Evolutionary conservation across 495 filamentous ascomycete species (phyloP), one percentile per base, ranked within the genome.

Genomic region (Penicillium crystallinum): DNA sequence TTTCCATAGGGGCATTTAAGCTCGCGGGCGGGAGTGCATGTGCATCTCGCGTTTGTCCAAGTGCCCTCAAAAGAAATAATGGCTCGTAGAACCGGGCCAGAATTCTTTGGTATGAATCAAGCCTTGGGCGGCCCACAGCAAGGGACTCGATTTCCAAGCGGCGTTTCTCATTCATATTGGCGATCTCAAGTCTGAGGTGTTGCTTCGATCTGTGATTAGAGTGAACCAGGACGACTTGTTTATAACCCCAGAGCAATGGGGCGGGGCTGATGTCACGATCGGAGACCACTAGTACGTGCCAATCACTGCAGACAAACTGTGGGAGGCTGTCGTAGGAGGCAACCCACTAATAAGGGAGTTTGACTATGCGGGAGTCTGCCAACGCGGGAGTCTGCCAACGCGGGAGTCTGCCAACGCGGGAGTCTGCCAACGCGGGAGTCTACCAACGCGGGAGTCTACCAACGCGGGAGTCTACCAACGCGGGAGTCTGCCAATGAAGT

Each of bases 81-180:
- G 61, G 59, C 48, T 71, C 68, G 35, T 71, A 71, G 41, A 71
- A 67, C 38, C 66, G 63, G 39, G 37, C 39, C 12, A 58, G 49
- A 10, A 71, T 39, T 47, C 33, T 49, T 6, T 31, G 27, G 8
- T 54, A 48, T n/a, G 42, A 42, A 37, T 57, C 49, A n/a, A 57
- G 18, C 8, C 54, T 39, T 17, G 41, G 54, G 23, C 22, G 44
- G 6, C 44, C 52, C 14, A 49, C 40, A 17, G 44, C 6, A 19
- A 15, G 27, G 5, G 23, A 14, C 2, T 19, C 23, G 33, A 53
- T 33, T 6, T 45, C 41, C 0, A 45, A 41, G 11, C 1, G 11
- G 22, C 5, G 2, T 41, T 41, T 41, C 19, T 25, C 22, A 4
- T n/a, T 41, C 38, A 41, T 41, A 15, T 14, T 2, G 38, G 19